Evolutionary conservation across 306 rosid species (phyloP).

Genomic region (Medicago arabica): DNA sequence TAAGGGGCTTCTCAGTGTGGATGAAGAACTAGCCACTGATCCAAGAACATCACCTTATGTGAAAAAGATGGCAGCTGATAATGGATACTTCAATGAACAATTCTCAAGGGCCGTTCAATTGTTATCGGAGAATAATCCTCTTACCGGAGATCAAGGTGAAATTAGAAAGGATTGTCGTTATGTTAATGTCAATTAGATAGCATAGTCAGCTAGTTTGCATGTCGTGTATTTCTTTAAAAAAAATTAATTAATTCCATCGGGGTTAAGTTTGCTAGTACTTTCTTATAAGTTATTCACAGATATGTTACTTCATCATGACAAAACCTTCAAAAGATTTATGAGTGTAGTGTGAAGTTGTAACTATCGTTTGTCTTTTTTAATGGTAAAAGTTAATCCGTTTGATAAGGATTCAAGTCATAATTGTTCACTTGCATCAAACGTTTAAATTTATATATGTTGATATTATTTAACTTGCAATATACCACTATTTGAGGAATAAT

Average conservation of each 20-base stretch:
- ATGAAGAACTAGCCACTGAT: constrained; percentile 64
- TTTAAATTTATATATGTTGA: too few relatives aligned
- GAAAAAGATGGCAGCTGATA: constrained; percentile 71
- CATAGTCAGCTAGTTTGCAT: neutral
- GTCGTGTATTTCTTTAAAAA: neutral
- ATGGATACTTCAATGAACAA: constrained; percentile 66
- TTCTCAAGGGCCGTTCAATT: constrained; percentile 63
- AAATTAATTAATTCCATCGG: neutral
- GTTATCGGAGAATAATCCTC: constrained; percentile 74
- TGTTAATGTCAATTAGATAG: constrained; percentile 49
- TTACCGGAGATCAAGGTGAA: constrained; percentile 63
- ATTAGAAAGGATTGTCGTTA: constrained; percentile 81
- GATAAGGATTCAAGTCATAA: too few relatives aligned
- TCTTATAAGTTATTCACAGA: neutral
- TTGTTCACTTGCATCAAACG: too few relatives aligned
- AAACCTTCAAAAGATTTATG: neutral
- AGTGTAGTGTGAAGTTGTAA: too few relatives aligned
- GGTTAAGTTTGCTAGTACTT: neutral
- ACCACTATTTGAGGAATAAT: too few relatives aligned
- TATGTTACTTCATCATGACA: neutral
- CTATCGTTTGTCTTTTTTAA: too few relatives aligned
- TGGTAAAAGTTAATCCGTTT: too few relatives aligned
- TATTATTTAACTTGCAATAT: too few relatives aligned
- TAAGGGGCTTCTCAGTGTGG: constrained; percentile 73
- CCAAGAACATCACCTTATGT: constrained; percentile 73